Conservation (phyloP, 768 basidiomycete species). For the Naematelia aurantialba region DNA sequence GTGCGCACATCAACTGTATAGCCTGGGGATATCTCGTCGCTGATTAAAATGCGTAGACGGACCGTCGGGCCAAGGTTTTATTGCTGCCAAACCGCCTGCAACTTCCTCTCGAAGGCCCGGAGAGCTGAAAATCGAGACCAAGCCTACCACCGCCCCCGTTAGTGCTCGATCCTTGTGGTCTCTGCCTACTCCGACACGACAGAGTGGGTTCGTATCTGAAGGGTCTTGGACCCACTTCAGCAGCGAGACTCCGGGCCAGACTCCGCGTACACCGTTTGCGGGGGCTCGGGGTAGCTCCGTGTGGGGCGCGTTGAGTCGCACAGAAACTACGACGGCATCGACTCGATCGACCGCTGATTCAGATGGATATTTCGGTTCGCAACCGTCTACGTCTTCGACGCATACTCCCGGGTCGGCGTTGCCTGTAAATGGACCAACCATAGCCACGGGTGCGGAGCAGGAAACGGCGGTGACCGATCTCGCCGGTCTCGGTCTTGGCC, state of each 20-base stretch:
- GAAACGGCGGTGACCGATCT: neutral
- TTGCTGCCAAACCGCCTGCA: neutral
- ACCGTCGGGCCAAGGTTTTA: neutral
- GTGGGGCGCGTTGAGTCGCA: neutral
- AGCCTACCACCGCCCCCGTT: slow-evolving; percentile 8
- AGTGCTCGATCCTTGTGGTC: slow-evolving; percentile 29
- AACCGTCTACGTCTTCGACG: slow-evolving; percentile 4
- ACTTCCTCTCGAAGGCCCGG: neutral
- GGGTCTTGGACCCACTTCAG: slow-evolving; percentile 38
- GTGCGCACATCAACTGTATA: slow-evolving; percentile 7
- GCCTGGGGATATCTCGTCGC: no score
- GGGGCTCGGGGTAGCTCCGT: neutral
- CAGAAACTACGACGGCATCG: neutral
- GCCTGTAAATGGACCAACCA: neutral
- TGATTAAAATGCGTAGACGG: slow-evolving; percentile 1
- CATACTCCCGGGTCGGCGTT: slow-evolving; percentile 10
- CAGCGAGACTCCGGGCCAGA: slow-evolving; percentile 18
- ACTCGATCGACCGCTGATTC: neutral
- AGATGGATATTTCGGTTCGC: slow-evolving; percentile 23
- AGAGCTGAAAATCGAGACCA: neutral
- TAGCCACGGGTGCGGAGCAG: neutral
- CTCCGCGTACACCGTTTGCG: slow-evolving; percentile 4
- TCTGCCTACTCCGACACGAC: slow-evolving; percentile 32
- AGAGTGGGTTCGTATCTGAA: neutral
- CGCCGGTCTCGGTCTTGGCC: neutral